These are phyloP conservation scores for Tuber microsphaerosporum DNA, from an alignment of 495 filamentous ascomycete genomes.

Conservation along the genomic window DNA sequence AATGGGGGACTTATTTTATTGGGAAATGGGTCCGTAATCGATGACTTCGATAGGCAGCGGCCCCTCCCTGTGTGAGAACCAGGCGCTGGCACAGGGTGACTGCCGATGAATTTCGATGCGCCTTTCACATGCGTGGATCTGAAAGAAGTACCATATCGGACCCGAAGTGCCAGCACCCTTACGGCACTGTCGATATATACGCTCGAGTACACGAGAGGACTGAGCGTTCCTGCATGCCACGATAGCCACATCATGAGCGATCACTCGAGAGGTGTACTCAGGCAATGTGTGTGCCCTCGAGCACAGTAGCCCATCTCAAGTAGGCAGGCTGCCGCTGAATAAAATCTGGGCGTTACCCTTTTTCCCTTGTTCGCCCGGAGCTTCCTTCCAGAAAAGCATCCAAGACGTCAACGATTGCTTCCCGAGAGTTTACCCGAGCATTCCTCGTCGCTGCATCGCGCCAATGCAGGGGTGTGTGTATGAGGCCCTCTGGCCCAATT, in stretches of 20 bases:
- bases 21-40: background rate
- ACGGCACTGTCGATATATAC: background rate
- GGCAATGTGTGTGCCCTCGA: background rate
- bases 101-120: background rate
- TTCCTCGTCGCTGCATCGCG: background rate
- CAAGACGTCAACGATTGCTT: background rate
- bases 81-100: background rate
- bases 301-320: background rate
- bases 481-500: background rate
- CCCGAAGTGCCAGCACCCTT: background rate
- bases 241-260: background rate
- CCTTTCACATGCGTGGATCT: too few species aligned
- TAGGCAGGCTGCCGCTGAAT: background rate
- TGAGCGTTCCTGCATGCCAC: background rate
- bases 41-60: background rate
- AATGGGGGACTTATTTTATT: background rate
- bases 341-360: background rate
- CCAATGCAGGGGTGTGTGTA: background rate
- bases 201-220: background rate
- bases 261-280: background rate
- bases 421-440: background rate
- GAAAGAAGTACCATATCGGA: too few species aligned
- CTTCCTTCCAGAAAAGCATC: background rate
- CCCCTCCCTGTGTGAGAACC: background rate
- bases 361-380: background rate